Evolutionary conservation across 495 filamentous ascomycete species (phyloP).

Genomic region (Aspergillus indologenus): DNA sequence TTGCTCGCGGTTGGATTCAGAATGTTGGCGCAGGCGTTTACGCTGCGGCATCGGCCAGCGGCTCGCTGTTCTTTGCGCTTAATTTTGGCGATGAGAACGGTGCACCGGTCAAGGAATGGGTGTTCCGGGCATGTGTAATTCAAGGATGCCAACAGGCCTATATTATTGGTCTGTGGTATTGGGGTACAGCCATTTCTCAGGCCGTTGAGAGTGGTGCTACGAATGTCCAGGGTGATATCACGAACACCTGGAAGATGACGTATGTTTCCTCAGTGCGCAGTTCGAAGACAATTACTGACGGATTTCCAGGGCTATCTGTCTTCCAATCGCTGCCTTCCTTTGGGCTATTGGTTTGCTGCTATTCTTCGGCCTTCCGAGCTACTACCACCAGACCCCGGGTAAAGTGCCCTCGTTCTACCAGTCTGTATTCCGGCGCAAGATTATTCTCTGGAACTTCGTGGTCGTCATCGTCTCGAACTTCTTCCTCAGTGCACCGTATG

Average conservation of each 20-base stretch:
- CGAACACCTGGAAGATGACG: constrained; percentile 49
- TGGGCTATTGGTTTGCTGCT: constrained; percentile 43
- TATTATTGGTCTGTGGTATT: constrained; percentile 52
- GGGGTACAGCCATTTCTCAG: constrained; percentile 44
- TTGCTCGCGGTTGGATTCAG: constrained; percentile 48
- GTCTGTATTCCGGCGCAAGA: constrained; percentile 47
- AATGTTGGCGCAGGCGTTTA: constrained; percentile 48
- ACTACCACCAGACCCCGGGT: constrained; percentile 60
- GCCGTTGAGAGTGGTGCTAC: constrained; percentile 33
- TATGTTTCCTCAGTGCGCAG: constrained; percentile 20
- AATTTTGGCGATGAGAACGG: constrained; percentile 53
- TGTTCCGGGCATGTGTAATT: constrained; percentile 51
- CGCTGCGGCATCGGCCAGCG: constrained; percentile 48
- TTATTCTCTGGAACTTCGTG: constrained; percentile 49
- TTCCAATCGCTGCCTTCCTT: constrained; percentile 40
- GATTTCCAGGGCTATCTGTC: constrained; percentile 34
- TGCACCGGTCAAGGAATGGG: constrained; percentile 49
- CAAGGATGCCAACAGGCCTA: constrained; percentile 51
- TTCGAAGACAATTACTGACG: constrained; percentile 12
- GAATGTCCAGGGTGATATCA: constrained; percentile 34
- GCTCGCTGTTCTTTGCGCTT: constrained; percentile 50
- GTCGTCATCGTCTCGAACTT: constrained; percentile 49
- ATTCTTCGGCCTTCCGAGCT: constrained; percentile 47
- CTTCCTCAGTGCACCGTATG: constrained; percentile 49
- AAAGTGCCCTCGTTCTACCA: constrained; percentile 58